phyloP scores from a whole-genome alignment of 1,139 yeast genomes.

The Geotrichum restrictum region DNA sequence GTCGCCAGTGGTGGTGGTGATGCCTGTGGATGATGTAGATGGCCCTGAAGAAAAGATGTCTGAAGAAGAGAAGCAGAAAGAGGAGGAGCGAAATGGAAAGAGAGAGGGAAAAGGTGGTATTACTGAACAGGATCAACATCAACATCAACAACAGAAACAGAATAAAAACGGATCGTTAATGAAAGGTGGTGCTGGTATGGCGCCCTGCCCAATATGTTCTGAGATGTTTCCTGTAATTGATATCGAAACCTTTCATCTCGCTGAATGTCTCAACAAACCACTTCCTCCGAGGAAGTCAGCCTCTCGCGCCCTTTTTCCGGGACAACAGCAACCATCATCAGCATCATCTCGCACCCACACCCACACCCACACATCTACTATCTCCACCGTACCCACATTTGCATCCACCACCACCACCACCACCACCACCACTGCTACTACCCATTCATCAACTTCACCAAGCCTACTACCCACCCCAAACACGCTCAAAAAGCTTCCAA shows the following conservation, averaged over 20 bases:
- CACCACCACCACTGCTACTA: too few relatives aligned
- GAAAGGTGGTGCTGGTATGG: conserved; percentile 1
- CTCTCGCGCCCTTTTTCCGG: neutral
- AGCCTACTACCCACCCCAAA: too few relatives aligned
- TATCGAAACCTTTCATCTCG: conserved; percentile 67
- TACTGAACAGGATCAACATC: neutral
- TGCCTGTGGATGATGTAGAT: too few relatives aligned
- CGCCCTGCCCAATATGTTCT: conserved; percentile 65
- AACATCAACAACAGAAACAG: conserved; percentile 12
- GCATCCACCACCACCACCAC: conserved; percentile 8
- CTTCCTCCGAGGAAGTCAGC: neutral
- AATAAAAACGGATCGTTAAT: neutral
- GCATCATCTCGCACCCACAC: conserved; percentile 9
- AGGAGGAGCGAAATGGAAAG: conserved; percentile 9
- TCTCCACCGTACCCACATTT: neutral
- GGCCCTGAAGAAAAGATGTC: too few relatives aligned
- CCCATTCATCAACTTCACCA: too few relatives aligned
- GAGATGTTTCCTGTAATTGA: conserved; percentile 52
- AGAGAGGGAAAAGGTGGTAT: conserved; percentile 11
- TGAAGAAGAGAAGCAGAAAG: conserved; percentile 16
- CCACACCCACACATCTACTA: conserved; percentile 7
- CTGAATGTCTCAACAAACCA: conserved; percentile 49
- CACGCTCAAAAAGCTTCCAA: conserved; percentile 18
- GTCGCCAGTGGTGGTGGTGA: too few relatives aligned
- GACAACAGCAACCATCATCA: conserved; percentile 2